Percentiles rank a stretch among this genome's conserved stretches.
These are phyloP conservation scores for Tetracladium setigerum DNA, from an alignment of 495 filamentous ascomycete genomes.

Conservation along the genomic window DNA sequence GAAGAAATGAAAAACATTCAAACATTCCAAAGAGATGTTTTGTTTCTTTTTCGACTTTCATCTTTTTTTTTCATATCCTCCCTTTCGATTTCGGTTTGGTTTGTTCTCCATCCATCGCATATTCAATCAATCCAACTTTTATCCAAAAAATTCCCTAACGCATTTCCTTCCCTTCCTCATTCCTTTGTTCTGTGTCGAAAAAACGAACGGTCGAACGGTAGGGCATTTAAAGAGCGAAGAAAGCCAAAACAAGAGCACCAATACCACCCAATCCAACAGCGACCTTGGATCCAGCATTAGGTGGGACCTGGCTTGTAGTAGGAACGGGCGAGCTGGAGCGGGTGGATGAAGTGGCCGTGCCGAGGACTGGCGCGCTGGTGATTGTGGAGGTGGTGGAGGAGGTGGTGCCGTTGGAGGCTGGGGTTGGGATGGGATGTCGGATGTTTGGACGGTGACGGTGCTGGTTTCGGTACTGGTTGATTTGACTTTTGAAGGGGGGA, in stretches of 20 bases:
- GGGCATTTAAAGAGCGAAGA: constrained; percentile 11
- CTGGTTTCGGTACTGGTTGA: too few species aligned
- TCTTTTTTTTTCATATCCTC: neutral
- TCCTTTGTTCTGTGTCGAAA: neutral
- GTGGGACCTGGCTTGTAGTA: neutral
- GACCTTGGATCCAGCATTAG: constrained; percentile 15
- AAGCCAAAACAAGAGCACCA: constrained; percentile 19
- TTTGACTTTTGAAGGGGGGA: too few species aligned
- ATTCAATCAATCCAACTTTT: too few species aligned
- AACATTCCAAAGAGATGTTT: too few species aligned
- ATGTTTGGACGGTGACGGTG: too few species aligned
- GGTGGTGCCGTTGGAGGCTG: neutral
- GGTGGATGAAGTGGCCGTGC: neutral
- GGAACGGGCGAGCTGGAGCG: neutral
- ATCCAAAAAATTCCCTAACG: neutral
- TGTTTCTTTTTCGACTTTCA: neutral
- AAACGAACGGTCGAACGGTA: neutral
- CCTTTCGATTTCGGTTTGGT: neutral
- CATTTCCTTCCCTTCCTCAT: neutral
- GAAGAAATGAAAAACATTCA: too few species aligned
- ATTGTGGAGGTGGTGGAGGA: neutral
- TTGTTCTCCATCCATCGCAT: too few species aligned
- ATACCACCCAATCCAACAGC: constrained; percentile 18
- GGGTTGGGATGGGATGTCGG: neutral
- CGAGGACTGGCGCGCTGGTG: neutral